phyloP scores from a whole-genome alignment of 2,329 filamentous ascomycete species.

The Bipolaris oryzae region DNA sequence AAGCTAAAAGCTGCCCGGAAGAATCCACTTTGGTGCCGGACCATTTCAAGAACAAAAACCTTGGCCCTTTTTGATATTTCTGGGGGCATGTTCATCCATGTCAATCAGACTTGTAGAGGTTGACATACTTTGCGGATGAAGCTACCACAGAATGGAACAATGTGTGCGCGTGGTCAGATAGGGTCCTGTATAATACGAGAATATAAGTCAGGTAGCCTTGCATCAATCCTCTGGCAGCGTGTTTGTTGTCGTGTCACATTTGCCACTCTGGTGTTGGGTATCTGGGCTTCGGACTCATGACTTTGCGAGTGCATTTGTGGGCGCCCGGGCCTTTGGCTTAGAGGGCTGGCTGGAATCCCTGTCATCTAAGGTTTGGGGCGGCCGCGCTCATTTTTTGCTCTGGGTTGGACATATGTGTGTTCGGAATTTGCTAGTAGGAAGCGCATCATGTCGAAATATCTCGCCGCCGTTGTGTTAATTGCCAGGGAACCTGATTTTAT shows the following conservation, averaged over 20 bases:
- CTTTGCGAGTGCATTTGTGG: neutral
- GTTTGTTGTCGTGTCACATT: neutral
- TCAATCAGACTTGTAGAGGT: neutral
- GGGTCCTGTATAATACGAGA: neutral
- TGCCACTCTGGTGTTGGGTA: neutral
- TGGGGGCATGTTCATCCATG: too few relatives aligned
- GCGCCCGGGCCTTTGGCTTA: neutral
- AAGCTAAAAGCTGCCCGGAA: too few relatives aligned
- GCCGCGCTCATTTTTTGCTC: neutral
- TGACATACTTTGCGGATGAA: neutral
- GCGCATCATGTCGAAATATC: neutral
- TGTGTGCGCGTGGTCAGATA: neutral
- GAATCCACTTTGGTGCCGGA: too few relatives aligned
- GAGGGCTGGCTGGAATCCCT: neutral
- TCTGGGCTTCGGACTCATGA: neutral
- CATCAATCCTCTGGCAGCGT: neutral
- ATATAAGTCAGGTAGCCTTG: too few relatives aligned
- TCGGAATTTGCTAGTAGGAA: neutral
- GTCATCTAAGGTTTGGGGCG: neutral
- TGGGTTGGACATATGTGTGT: neutral
- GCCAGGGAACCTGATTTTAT: too few relatives aligned
- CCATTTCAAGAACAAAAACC: too few relatives aligned
- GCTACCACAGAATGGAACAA: neutral
- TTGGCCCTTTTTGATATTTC: neutral
- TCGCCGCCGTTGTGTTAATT: neutral